A percentile compares a stretch with the other conserved stretches of the same genome.
These are phyloP conservation scores for Cryphonectria carpinicola DNA, from an alignment of 2,329 filamentous ascomycete genomes.

Conservation along the genomic window DNA sequence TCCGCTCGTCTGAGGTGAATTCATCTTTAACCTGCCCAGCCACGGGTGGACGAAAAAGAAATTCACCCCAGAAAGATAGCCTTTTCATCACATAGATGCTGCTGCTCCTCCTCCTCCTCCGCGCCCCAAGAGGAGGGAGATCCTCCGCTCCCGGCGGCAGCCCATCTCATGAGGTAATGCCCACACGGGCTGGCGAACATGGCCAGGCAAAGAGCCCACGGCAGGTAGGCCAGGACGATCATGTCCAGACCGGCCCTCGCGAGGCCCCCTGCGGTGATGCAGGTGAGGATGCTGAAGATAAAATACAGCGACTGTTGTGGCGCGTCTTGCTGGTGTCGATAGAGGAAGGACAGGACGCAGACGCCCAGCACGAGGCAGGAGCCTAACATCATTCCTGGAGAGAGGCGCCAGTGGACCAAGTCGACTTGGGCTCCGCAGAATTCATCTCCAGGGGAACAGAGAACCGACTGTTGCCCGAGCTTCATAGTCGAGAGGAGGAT, in stretches of 20 bases:
- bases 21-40: not conserved
- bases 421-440: not conserved
- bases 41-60: not conserved
- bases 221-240: slow-evolving; percentile 41
- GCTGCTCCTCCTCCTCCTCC: not conserved
- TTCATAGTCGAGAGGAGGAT: not conserved
- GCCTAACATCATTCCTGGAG: slow-evolving; percentile 39
- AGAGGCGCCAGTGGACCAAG: slow-evolving; percentile 36
- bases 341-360: slow-evolving; percentile 42
- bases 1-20: not conserved
- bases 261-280: slow-evolving; percentile 34
- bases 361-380: slow-evolving; percentile 42
- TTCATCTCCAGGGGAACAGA: not conserved
- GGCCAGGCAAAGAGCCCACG: slow-evolving; percentile 41
- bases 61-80: not conserved
- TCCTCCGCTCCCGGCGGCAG: not conserved
- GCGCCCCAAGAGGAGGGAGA: not conserved
- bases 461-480: slow-evolving; percentile 1
- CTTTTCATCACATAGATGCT: not conserved
- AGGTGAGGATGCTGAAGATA: slow-evolving; percentile 32
- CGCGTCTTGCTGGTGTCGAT: slow-evolving; percentile 39
- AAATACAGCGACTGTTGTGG: slow-evolving; percentile 39
- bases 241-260: slow-evolving; percentile 36
- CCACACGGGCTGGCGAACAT: slow-evolving; percentile 39
- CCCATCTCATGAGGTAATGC: slow-evolving; percentile 30